phyloP scores from a whole-genome alignment of 139 green algal species.

The Desmodesmus armatus region DNA sequence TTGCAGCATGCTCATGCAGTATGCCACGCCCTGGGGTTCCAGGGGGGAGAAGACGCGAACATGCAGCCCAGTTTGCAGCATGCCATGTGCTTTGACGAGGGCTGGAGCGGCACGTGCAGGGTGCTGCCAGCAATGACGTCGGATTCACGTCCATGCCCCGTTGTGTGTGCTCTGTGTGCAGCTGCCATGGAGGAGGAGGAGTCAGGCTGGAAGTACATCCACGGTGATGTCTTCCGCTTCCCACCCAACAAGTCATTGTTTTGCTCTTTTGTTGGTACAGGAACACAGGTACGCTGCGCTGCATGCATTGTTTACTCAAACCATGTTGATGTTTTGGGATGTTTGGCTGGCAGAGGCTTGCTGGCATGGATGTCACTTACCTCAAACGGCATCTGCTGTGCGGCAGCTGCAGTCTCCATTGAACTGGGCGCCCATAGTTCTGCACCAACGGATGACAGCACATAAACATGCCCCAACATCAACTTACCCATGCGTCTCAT shows the following conservation, averaged over 20 bases:
- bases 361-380: too few species aligned
- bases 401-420: neutral
- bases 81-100: too few species aligned
- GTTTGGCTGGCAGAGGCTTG: neutral
- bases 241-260: conserved; percentile 83
- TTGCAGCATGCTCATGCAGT: too few species aligned
- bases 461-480: conserved; percentile 6
- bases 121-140: too few species aligned
- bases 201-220: conserved; percentile 92
- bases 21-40: too few species aligned
- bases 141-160: neutral
- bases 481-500: neutral
- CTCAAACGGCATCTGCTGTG: neutral
- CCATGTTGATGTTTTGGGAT: neutral
- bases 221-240: conserved; percentile 95
- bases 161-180: neutral
- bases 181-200: conserved; percentile 74
- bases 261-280: conserved; percentile 85
- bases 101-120: too few species aligned
- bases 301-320: conserved; percentile 53
- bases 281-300: too few species aligned
- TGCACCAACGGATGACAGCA: neutral
- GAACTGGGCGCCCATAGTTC: neutral
- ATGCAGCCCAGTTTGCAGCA: too few species aligned
- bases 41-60: too few species aligned